Evolutionary conservation across 2,329 filamentous ascomycete genomes (phyloP).

Genomic region (Huntiella abstrusa): DNA sequence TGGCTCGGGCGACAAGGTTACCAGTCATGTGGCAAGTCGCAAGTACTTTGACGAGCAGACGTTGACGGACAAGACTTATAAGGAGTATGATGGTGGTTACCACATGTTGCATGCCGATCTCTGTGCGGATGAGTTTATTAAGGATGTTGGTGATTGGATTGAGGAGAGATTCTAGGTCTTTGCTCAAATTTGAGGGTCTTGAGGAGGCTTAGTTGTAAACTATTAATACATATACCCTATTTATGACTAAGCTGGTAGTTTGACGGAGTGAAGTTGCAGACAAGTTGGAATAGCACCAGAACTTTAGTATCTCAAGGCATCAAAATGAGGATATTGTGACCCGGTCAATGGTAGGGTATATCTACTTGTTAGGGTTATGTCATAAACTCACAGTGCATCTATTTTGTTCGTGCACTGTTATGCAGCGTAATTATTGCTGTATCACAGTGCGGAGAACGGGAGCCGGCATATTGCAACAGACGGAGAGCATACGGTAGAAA

Average conservation of each 20-base stretch:
- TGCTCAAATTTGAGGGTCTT: constrained; percentile 20
- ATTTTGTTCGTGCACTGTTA: background rate
- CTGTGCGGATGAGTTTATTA: constrained; percentile 32
- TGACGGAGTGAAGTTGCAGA: background rate
- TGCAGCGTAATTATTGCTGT: too few species aligned
- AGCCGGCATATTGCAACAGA: too few species aligned
- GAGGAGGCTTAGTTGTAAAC: background rate
- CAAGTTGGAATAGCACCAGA: background rate
- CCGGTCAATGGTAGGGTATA: too few species aligned
- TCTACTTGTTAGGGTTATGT: background rate
- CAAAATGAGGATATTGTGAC: too few species aligned
- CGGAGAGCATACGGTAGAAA: too few species aligned
- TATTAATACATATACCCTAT: background rate
- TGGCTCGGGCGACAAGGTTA: constrained; percentile 55
- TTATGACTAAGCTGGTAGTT: background rate
- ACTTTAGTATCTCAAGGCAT: too few species aligned
- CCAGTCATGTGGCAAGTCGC: constrained; percentile 45
- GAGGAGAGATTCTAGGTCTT: constrained; percentile 22
- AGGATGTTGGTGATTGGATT: constrained; percentile 49
- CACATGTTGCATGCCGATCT: constrained; percentile 54
- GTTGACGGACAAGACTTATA: constrained; percentile 50
- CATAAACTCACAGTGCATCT: background rate
- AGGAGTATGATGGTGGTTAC: constrained; percentile 56
- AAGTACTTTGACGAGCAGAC: constrained; percentile 40
- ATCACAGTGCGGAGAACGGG: too few species aligned